Percentiles rank a stretch among this genome's conserved stretches.
These are phyloP conservation scores for Aspergillus glaucus DNA, from an alignment of 2,329 filamentous ascomycete genomes.

Conservation along the genomic window DNA sequence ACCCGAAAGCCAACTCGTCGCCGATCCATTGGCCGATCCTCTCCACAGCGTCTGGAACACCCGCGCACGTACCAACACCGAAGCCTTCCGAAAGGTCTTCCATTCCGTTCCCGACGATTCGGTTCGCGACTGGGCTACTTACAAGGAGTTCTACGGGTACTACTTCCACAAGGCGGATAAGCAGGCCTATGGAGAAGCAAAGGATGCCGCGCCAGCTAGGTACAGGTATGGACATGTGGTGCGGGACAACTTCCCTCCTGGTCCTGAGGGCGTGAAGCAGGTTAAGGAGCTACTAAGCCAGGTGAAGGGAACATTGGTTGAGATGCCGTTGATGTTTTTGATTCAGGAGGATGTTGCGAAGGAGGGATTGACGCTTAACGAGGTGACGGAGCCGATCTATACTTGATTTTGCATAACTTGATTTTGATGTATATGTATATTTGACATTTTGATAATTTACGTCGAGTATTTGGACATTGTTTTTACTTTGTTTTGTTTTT, in stretches of 20 bases:
- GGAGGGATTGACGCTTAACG: conserved; percentile 67
- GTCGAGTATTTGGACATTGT: not conserved
- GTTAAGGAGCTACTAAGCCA: conserved; percentile 63
- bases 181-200: conserved; percentile 41
- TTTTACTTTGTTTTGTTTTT: conserved; percentile 3
- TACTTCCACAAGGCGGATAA: conserved; percentile 47
- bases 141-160: conserved; percentile 58
- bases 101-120: conserved; percentile 56
- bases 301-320: conserved; percentile 66
- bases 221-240: conserved; percentile 87
- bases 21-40: conserved; percentile 53
- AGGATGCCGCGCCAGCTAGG: conserved; percentile 41
- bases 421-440: not conserved
- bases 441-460: not conserved
- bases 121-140: conserved; percentile 55
- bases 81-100: conserved; percentile 57
- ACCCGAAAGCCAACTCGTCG: conserved; percentile 45
- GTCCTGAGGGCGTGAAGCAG: conserved; percentile 61
- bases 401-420: conserved; percentile 40
- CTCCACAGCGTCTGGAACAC: conserved; percentile 54
- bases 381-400: conserved; percentile 66
- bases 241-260: conserved; percentile 60
- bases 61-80: conserved; percentile 53
- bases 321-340: conserved; percentile 88
- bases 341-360: conserved; percentile 81